Evolutionary conservation across 129 eudicot species (phyloP), one percentile per base, ranked within the genome.

Genomic region (Lactuca sativa): DNA sequence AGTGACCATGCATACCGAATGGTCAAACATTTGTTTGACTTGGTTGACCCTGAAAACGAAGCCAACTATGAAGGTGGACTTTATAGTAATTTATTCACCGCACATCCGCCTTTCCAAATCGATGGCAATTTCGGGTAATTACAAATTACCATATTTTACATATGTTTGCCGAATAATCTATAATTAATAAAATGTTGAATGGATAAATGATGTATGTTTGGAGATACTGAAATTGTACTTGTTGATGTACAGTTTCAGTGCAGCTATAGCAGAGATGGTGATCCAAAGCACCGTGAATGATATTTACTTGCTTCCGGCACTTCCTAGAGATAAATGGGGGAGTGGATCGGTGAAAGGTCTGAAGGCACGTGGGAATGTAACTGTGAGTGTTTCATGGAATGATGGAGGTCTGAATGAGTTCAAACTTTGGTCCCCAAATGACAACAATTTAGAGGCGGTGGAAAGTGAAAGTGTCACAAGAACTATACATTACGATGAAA

Each of bases 71-170:
- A 85, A 80, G 91, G 95, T 21, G 95, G 95, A 54, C 83, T 85
- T 51, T 85, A 88, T 14, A 81, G 91, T 66, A 85, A 88, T 74
- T 57, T 88, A 34, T 88, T 88, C 59, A 82, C 85, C 33, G 88
- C 95, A 54, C 95, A 88, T 67, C 95, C 88, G 7, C 95, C 95
- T 61, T 88, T 88, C 79, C 95, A 88, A 71, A 88, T 88, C 40
- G 95, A 88, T 73, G 91, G 86, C 25, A 82, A 88, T 58, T 85
- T 88, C 7, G 88, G 88, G 90, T 78, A 77, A 68, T 58, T 51
- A 25, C 30, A 25, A 67, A 60, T 51, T 41, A 17, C 14, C 51
- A 51, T 57, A n/a, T 15, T 43, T 4, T 21, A 51, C 55, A 34
- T 49, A 9, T 67, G 13, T 17, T 62, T 37, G 32, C 38, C 34